Evolutionary conservation across 495 filamentous ascomycete genomes (phyloP), one percentile per base, ranked within the genome.

Genomic region (Penicillium maclennaniae): DNA sequence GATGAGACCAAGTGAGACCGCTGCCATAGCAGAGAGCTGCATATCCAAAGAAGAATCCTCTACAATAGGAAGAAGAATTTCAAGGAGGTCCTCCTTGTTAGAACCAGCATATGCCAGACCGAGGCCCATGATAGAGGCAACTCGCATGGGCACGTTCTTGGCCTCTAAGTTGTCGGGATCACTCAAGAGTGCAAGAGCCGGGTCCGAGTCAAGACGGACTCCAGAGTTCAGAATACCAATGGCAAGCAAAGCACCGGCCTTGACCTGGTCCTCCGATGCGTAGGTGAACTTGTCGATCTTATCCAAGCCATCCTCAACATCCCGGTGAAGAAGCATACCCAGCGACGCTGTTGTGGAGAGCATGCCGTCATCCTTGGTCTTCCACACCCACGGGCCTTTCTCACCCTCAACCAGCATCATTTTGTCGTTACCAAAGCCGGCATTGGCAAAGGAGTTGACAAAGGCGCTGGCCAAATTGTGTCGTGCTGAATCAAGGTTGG

Each of bases 311-410:
- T 74, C 81, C 54, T 95, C 91, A 49, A 95, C 85, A 63, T 97
- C 95, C 84, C 93, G 92, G 61, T 91, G 83, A 49, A 93, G 72
- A 21, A 99, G 75, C 69, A 92, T 89, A 51, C 93, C 93, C 50
- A 96, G 70, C 3, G 93, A 97, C 7, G 93, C 93, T 15, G 92
- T 87, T 4, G 92, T 96, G 17, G 92, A 96, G 70, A 96, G 80
- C 92, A 95, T 95, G 58, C 92, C 92, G 58, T 96, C 92, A 34
- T 96, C 92, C 71, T 97, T 97, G 10, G 95, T 97, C 75, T 97
- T 99, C 88, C 91, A 97, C 3, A 97, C 88, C 95, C 95, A 99
- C 54, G 85, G 87, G 36, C 86, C 84, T 74, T 93, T 91, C 54
- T 90, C 84, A 43, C 72, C 78, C 31, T 82, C 76, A 25, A 88